Conservation (phyloP, 768 basidiomycete genomes). For the Mycena vulgaris region DNA sequence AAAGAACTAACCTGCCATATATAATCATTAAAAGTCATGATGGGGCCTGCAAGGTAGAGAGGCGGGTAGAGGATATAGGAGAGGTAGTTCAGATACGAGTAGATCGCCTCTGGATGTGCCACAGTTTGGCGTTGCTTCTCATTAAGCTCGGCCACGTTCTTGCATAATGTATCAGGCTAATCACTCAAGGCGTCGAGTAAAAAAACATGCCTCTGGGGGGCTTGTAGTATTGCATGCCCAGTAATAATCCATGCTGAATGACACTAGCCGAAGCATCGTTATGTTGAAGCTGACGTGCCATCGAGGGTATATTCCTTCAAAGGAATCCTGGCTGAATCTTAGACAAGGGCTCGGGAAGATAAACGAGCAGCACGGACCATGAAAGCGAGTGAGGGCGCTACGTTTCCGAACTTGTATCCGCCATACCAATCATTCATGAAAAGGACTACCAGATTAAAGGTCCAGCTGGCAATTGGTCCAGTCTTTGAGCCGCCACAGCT, state of each 20-base stretch:
- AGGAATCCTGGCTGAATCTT: slow-evolving; percentile 66
- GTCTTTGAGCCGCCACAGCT: slow-evolving; percentile 57
- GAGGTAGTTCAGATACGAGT: slow-evolving; percentile 81
- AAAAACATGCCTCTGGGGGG: slow-evolving; percentile 59
- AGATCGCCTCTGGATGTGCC: slow-evolving; percentile 70
- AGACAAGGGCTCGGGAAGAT: background rate
- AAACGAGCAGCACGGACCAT: slow-evolving; percentile 70
- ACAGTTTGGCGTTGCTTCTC: slow-evolving; percentile 75
- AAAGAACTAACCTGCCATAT: slow-evolving; percentile 84
- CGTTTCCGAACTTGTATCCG: slow-evolving; percentile 78
- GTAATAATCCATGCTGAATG: slow-evolving; percentile 94
- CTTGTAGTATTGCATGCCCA: slow-evolving; percentile 75
- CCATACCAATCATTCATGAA: slow-evolving; percentile 82
- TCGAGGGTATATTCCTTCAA: slow-evolving; percentile 85
- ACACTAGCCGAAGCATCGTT: slow-evolving; percentile 93
- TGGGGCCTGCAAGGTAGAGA: slow-evolving; percentile 95
- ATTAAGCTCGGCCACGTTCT: slow-evolving; percentile 52
- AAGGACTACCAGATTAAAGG: slow-evolving; percentile 80
- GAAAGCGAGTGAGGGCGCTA: slow-evolving; percentile 68
- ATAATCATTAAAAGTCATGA: slow-evolving; percentile 97
- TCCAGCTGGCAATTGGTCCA: slow-evolving; percentile 77
- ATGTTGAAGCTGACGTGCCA: slow-evolving; percentile 98
- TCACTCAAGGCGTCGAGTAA: slow-evolving; percentile 8
- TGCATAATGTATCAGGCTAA: slow-evolving; percentile 24
- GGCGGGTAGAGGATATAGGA: slow-evolving; percentile 94